Evolutionary conservation across 1,284 basidiomycete genomes (phyloP).

Genomic region (Erythrobasidium hasegawianum): DNA sequence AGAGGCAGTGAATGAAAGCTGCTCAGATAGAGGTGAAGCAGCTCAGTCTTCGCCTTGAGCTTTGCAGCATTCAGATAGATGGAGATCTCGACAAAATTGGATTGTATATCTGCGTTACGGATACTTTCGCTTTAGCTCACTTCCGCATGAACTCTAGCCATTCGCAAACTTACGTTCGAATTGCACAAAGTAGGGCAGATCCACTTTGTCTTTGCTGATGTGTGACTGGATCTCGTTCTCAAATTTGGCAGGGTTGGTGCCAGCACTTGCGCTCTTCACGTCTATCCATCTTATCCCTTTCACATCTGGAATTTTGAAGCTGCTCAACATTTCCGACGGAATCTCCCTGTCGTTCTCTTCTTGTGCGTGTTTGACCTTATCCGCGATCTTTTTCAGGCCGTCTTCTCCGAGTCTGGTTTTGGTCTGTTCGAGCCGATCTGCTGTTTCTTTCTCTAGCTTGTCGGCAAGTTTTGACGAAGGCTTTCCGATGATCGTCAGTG

Average conservation of each 20-base stretch:
- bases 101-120: conserved; percentile 59
- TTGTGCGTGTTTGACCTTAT: conserved; percentile 75
- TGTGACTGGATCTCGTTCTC: conserved; percentile 59
- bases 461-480: conserved; percentile 83
- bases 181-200: conserved; percentile 83
- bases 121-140: background rate
- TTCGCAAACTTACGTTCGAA: conserved; percentile 57
- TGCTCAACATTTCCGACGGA: conserved; percentile 68
- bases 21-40: conserved; percentile 62
- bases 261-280: conserved; percentile 62
- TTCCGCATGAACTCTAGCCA: background rate
- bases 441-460: conserved; percentile 76
- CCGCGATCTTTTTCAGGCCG: conserved; percentile 69
- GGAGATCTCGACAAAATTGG: conserved; percentile 73
- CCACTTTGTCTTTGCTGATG: conserved; percentile 65
- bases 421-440: conserved; percentile 68
- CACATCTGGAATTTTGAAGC: conserved; percentile 82
- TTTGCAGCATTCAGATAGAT: conserved; percentile 65
- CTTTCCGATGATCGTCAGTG: conserved; percentile 73
- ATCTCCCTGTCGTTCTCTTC: conserved; percentile 79
- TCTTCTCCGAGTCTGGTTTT: conserved; percentile 68
- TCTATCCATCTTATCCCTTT: conserved; percentile 91
- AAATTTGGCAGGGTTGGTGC: conserved; percentile 39
- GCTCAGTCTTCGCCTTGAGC: conserved; percentile 53
- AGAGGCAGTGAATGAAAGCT: conserved; percentile 89